These are phyloP conservation scores for Globisporangium barbulae DNA, from an alignment of 352 stramenopile species.

Conservation along the genomic window DNA sequence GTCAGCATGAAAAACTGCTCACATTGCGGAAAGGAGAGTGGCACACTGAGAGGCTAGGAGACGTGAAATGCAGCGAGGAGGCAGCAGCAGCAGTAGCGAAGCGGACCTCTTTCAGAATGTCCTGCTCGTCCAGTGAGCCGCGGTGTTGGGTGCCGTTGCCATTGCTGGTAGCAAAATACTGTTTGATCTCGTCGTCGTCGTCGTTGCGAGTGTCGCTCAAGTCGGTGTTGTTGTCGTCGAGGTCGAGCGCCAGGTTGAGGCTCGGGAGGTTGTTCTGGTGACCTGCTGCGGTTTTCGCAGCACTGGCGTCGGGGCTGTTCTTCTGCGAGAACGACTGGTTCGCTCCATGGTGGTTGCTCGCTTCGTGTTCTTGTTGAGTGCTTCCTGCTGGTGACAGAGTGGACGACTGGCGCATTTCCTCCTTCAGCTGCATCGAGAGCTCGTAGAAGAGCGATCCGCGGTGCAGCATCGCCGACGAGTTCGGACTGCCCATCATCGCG, in stretches of 20 bases:
- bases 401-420: constrained; percentile 16
- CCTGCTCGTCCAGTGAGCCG: constrained; percentile 21
- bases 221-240: constrained; percentile 22
- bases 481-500: neutral
- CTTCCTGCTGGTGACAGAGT: neutral
- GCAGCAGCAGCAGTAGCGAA: neutral
- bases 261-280: neutral
- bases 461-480: constrained; percentile 19
- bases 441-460: constrained; percentile 46
- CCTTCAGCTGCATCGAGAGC: constrained; percentile 34
- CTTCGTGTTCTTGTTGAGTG: constrained; percentile 1
- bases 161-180: constrained; percentile 1
- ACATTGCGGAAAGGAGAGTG: constrained; percentile 24
- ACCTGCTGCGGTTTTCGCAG: neutral
- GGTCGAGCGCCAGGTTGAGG: neutral
- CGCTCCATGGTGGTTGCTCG: neutral
- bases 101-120: constrained; percentile 48
- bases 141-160: neutral
- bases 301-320: neutral
- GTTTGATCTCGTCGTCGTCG: constrained; percentile 5
- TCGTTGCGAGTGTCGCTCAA: constrained; percentile 6
- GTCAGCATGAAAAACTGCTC: constrained; percentile 61
- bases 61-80: constrained; percentile 19
- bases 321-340: constrained; percentile 1
- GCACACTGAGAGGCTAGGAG: constrained; percentile 34